Base-by-base conservation (phyloP, 108 stramenopile genomes). In the Thalassiosira profunda region DNA sequence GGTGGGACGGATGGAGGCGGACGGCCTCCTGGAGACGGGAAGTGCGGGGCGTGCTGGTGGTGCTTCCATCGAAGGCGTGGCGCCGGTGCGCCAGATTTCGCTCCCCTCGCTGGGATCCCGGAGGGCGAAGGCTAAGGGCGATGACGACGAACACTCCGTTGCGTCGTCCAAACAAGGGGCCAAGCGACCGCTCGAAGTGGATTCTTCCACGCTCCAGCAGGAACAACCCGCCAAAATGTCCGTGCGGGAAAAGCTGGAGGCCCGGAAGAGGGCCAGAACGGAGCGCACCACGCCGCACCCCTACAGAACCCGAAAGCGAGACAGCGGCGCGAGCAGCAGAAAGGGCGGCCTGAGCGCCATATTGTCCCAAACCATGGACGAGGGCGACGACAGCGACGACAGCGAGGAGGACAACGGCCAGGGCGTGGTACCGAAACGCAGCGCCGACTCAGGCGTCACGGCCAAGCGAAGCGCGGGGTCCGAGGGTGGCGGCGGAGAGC, bases 321-420 rank as follows among this genome's bases (percentile, higher is more conserved):
- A 8, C 24, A 14, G 57, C n/a, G 37, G 37, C 23, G 57, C 25
- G 2, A 41, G 36, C 15, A 30, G 15, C 4, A 37, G 57, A 12
- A 29, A 31, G 58, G 67, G 59, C 25, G 60, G 60, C 12, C 43
- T 78, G 36, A 43, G 63, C 8, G 68, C 76, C 12, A 70, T 78
- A 17, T 43, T 78, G 24, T 78, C 76, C 17, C 62, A 66, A 60
- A 51, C 68, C 20, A 38, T 65, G 18, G 26, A 67, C n/a, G 76
- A 56, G 6, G 61, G 40, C 7, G 55, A 15, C 30, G 34, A 64
- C 4, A 38, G 35, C 2, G 67, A 78, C 10, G 44, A 35, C 20
- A 38, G 45, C 21, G 48, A 63, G 15, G 59, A 76, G 0, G 24
- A 52, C 18, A 17, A 38, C 4, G 49, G 41, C 24, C 38, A 15